Conservation (phyloP, 2,329 filamentous ascomycete species). For the Aurifilum marmelostoma region DNA sequence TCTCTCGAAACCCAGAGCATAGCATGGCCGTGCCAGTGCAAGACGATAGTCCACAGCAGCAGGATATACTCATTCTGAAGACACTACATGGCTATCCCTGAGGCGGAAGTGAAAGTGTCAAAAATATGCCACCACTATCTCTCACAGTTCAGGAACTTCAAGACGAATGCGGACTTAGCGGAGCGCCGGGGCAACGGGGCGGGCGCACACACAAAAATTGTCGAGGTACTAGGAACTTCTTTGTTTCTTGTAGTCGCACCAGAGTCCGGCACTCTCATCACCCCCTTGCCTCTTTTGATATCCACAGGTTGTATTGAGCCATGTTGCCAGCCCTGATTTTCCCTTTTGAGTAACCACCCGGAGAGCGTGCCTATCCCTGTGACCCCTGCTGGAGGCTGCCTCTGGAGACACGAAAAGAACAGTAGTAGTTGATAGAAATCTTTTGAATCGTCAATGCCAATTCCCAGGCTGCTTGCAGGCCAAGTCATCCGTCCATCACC, state of each 20-base stretch:
- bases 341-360: constrained; percentile 24
- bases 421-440: constrained; percentile 29
- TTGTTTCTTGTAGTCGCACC: constrained; percentile 18
- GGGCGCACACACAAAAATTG: neutral
- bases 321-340: constrained; percentile 20
- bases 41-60: neutral
- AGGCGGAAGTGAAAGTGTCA: neutral
- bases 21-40: neutral
- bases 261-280: constrained; percentile 14
- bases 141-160: neutral
- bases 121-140: neutral
- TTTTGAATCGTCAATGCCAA: constrained; percentile 30
- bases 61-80: too few relatives aligned
- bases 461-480: constrained; percentile 13
- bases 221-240: constrained; percentile 5
- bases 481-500: constrained; percentile 6
- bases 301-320: constrained; percentile 25
- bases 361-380: constrained; percentile 20
- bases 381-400: constrained; percentile 19
- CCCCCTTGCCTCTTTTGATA: constrained; percentile 22
- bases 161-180: neutral
- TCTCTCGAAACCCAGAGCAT: neutral
- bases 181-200: too few relatives aligned
- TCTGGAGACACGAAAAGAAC: constrained; percentile 10
- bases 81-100: neutral